These are phyloP conservation scores for Colletotrichum sublineola DNA, from an alignment of 2,329 filamentous ascomycete genomes.

Conservation along the genomic window DNA sequence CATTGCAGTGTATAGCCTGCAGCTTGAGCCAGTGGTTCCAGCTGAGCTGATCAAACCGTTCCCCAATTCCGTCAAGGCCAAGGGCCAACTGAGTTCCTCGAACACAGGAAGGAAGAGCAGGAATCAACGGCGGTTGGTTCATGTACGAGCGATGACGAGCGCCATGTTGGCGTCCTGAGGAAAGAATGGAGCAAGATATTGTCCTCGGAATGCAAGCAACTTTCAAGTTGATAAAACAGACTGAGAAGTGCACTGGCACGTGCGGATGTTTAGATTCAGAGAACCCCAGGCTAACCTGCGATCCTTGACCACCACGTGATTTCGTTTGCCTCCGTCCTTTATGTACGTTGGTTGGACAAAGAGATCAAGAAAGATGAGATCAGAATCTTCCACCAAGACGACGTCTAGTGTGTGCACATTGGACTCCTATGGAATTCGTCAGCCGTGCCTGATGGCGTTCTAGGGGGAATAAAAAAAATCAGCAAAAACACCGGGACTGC, in stretches of 20 bases:
- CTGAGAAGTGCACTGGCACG: not conserved
- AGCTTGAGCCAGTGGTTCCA: not conserved
- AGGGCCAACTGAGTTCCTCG: not conserved
- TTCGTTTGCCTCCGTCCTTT: not conserved
- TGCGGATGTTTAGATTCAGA: not conserved
- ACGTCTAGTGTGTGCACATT: slow-evolving; percentile 3
- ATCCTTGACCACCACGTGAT: not conserved
- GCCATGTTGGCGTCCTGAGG: not conserved
- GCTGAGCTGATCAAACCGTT: not conserved
- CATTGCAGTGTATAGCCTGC: not conserved
- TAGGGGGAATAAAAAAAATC: not conserved
- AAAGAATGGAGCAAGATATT: not conserved
- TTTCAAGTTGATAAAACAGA: not conserved
- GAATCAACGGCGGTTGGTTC: not conserved
- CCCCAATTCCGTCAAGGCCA: not conserved
- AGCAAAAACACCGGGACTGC: not conserved
- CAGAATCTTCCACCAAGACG: not conserved
- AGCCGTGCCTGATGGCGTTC: slow-evolving; percentile 5
- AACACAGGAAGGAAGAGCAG: not conserved
- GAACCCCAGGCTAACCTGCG: not conserved
- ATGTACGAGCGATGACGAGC: not conserved
- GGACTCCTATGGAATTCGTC: slow-evolving; percentile 26
- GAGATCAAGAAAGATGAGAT: slow-evolving; percentile 9
- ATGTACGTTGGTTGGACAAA: not conserved
- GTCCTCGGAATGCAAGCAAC: not conserved